Base-by-base conservation (phyloP, 1,284 basidiomycete species). In the Coriolopsis trogii region DNA sequence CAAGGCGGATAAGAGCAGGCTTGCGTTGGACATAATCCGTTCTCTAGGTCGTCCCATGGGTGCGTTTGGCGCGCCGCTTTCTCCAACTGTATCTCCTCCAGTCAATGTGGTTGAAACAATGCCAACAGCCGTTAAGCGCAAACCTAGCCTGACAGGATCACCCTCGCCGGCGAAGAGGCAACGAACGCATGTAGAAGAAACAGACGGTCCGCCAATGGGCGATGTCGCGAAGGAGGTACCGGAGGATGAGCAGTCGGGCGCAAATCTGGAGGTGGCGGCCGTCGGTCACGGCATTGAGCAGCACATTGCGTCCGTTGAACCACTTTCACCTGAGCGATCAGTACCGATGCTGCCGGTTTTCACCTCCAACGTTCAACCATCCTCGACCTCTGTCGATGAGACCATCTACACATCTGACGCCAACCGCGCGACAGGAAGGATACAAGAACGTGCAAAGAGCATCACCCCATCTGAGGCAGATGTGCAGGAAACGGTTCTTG, bases 11-110 rank as follows among this genome's bases (percentile, higher is more conserved):
- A 72, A 62, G 51, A 65, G 60, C 16, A 73, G 70, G 29, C 63
- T 79, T 18, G 78, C 77, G 13, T 69, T 63, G 31, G 77, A 79
- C 53, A 67, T 79, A 21, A 51, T 79, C 13, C 70, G 69, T 4
- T 71, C 75, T 8, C 62, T 79, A 4, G 69, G 72, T 8, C 64
- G 63, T 48, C 58, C 61, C 9, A 42, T 38, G n/a, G 53, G 47
- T 48, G 29, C 55, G 26, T 49, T 49, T 21, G 49, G 53, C 3
- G 41, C 48, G 6, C 49, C 47, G 21, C 40, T 52, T 24, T 7
- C 31, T 25, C 42, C 30, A 8, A 16, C n/a, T 23, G 31, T 23
- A 23, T 29, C 41, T 36, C 31, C 36, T 21, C n/a, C 38, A 24
- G 28, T 41, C 33, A 9, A 31, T 45, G 18, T 28, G 45, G 7